Conservation (phyloP, 208 protist genomes). For the Trypanosoma conorhini region DNA sequence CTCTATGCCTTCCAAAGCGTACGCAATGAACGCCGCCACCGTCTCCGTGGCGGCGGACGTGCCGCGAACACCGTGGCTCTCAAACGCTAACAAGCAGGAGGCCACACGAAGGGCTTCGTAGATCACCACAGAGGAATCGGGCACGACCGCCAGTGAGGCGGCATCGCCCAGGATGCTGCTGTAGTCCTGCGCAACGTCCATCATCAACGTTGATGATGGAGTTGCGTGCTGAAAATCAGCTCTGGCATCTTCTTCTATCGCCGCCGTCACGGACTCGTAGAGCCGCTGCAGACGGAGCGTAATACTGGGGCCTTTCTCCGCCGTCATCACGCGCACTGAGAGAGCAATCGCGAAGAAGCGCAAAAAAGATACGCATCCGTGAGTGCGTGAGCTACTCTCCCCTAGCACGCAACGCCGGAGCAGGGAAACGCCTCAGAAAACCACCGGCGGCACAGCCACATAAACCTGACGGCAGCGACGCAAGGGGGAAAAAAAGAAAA, state of each 20-base stretch:
- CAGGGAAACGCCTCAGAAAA: neutral
- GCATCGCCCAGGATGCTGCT: neutral
- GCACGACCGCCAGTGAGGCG: neutral
- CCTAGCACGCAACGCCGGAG: neutral
- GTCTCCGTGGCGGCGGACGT: neutral
- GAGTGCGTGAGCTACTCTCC: neutral
- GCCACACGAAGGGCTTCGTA: slow-evolving; percentile 11
- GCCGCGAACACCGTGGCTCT: neutral
- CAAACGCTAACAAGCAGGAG: slow-evolving; percentile 5
- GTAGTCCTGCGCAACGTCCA: slow-evolving; percentile 10
- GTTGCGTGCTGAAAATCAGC: neutral
- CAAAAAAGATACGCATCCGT: neutral
- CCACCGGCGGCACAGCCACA: no score
- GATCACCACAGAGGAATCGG: neutral
- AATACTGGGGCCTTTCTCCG: neutral
- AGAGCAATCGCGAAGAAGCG: neutral
- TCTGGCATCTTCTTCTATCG: neutral
- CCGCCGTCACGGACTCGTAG: neutral
- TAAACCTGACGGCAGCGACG: no score
- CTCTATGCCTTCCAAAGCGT: slow-evolving; percentile 10
- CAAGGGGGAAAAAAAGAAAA: neutral
- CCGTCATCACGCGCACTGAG: slow-evolving; percentile 5
- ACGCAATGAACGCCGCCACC: neutral
- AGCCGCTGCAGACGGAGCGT: slow-evolving; percentile 10
- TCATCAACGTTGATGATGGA: neutral